Percentiles rank a stretch among this genome's conserved stretches.
Evolutionary conservation across 768 basidiomycete species (phyloP).

Genomic region (Lentinula boryana): DNA sequence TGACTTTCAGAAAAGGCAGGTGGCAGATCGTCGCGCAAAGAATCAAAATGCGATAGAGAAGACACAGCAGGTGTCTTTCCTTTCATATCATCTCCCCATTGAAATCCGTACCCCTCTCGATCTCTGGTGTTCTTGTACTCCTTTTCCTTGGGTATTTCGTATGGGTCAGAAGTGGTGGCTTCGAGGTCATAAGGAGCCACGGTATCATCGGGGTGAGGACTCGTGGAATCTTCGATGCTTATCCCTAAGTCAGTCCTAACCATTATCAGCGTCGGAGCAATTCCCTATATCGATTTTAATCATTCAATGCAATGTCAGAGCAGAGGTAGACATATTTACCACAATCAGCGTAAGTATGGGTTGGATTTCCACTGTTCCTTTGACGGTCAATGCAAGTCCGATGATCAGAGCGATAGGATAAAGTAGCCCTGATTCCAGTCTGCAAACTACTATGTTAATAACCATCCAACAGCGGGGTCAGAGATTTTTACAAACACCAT

Average conservation of each 20-base stretch:
- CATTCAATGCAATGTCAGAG: background rate
- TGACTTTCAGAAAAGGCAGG: background rate
- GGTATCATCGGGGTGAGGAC: background rate
- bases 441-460: background rate
- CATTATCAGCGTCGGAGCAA: constrained; percentile 1
- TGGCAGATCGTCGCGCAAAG: background rate
- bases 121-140: background rate
- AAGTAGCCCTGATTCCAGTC: background rate
- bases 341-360: background rate
- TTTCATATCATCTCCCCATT: background rate
- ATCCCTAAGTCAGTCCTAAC: background rate
- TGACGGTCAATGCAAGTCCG: background rate
- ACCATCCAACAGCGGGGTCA: background rate
- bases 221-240: background rate
- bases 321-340: background rate
- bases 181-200: background rate
- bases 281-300: background rate
- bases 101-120: background rate
- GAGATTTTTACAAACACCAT: background rate
- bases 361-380: background rate
- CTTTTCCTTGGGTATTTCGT: background rate
- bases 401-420: background rate
- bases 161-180: background rate
- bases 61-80: background rate
- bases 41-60: background rate